phyloP scores from a whole-genome alignment of 768 basidiomycete species.

The Roridomyces roridus region DNA sequence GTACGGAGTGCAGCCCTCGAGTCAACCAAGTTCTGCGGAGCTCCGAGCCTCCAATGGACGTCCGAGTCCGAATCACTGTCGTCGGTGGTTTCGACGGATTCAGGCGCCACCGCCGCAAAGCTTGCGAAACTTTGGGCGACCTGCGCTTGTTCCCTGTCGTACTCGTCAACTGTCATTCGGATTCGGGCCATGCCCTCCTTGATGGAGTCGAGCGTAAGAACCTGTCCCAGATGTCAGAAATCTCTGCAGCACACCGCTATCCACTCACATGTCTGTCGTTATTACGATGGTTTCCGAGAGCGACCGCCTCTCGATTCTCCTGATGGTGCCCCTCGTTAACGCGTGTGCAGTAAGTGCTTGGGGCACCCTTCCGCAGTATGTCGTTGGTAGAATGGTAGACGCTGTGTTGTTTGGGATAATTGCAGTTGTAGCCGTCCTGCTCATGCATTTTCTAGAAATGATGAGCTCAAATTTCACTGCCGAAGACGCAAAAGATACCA shows the following conservation, averaged over 20 bases:
- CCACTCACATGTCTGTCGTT: slow-evolving; percentile 8
- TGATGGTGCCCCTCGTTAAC: slow-evolving; percentile 15
- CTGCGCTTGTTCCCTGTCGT: slow-evolving; percentile 3
- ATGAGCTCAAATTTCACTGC: neutral
- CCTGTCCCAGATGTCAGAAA: no score
- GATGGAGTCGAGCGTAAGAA: slow-evolving; percentile 13
- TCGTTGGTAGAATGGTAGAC: neutral
- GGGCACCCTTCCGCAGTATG: slow-evolving; percentile 3
- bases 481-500: neutral
- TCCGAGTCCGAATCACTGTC: neutral
- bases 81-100: neutral
- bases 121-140: neutral
- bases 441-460: neutral
- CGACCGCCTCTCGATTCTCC: neutral
- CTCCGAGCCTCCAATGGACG: slow-evolving; percentile 9
- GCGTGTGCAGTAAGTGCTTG: slow-evolving; percentile 13
- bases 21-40: slow-evolving; percentile 2
- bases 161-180: slow-evolving; percentile 16
- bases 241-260: neutral
- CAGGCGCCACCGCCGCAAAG: neutral
- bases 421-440: no score
- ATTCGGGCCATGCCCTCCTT: slow-evolving; percentile 22
- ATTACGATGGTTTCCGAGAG: slow-evolving; percentile 9
- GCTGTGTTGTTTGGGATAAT: slow-evolving; percentile 4
- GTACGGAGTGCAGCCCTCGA: neutral